phyloP scores from a whole-genome alignment of 1,284 basidiomycete genomes.

The Pterulicium gracile region DNA sequence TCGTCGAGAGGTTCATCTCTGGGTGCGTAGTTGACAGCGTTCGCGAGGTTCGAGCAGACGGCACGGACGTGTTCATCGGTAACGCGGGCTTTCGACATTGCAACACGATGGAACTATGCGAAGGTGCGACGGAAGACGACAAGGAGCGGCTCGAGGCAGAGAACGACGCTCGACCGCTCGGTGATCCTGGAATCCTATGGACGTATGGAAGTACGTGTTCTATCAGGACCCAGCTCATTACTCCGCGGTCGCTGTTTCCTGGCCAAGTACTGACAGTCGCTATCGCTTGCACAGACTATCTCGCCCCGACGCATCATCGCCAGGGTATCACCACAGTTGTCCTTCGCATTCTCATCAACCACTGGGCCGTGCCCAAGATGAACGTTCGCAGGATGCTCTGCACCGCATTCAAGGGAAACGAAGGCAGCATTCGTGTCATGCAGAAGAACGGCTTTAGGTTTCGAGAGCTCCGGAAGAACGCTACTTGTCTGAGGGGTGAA shows the following conservation, averaged over 20 bases:
- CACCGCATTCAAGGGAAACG: conserved; percentile 14
- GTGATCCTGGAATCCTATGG: background rate
- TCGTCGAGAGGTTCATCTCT: no score
- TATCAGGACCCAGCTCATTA: no score
- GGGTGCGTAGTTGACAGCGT: background rate
- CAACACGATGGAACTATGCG: background rate
- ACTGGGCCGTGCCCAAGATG: conserved; percentile 20
- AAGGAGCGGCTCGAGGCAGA: background rate
- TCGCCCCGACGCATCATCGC: conserved; percentile 17
- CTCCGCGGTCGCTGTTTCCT: no score
- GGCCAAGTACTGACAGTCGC: no score
- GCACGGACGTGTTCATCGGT: background rate
- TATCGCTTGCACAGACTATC: no score
- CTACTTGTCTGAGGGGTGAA: conserved; percentile 6
- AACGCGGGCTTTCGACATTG: background rate
- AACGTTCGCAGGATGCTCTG: conserved; percentile 14
- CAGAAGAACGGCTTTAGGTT: conserved; percentile 18
- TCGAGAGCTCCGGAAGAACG: conserved; percentile 10
- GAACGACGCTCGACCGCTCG: background rate
- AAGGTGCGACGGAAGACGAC: background rate
- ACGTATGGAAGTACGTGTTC: background rate
- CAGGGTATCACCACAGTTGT: conserved; percentile 20
- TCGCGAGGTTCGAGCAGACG: background rate
- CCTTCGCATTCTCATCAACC: conserved; percentile 14
- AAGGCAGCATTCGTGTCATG: conserved; percentile 17